Evolutionary conservation across 805 yeast species (phyloP).

Genomic region (Blastobotrys americana): DNA sequence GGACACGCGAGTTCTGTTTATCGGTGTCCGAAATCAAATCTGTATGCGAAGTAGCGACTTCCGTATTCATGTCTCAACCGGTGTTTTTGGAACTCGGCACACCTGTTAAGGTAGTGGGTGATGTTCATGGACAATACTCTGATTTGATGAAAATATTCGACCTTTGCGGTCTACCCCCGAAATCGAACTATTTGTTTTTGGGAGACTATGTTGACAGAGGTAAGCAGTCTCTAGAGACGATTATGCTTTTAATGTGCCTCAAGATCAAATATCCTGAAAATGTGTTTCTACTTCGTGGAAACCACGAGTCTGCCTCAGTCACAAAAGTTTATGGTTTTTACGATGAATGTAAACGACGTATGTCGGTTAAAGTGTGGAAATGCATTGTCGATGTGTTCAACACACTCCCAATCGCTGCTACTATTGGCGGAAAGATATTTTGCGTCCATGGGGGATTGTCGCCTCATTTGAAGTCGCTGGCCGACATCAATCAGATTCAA

Average conservation of each 20-base stretch:
- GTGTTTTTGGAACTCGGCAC: constrained; percentile 74
- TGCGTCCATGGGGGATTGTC: constrained; percentile 77
- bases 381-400: constrained; percentile 84
- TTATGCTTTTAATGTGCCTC: constrained; percentile 71
- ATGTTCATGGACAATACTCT: constrained; percentile 89
- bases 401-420: constrained; percentile 86
- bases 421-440: constrained; percentile 85
- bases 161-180: constrained; percentile 91
- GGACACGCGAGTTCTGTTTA: constrained; percentile 59
- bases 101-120: constrained; percentile 82
- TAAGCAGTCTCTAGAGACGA: constrained; percentile 86
- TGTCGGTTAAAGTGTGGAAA: constrained; percentile 86
- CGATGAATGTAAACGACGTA: constrained; percentile 90
- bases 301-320: constrained; percentile 93
- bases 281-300: constrained; percentile 82
- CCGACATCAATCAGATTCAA: constrained; percentile 59
- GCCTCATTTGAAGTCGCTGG: constrained; percentile 62
- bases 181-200: constrained; percentile 75
- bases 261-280: constrained; percentile 92
- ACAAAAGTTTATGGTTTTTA: constrained; percentile 93
- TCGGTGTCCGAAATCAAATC: constrained; percentile 73
- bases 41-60: constrained; percentile 75
- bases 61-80: constrained; percentile 81
- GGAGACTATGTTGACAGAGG: constrained; percentile 98
- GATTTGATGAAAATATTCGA: constrained; percentile 82